These are phyloP conservation scores for Dendrobium catenatum DNA, from an alignment of 106 monocot genomes.

Conservation along the genomic window DNA sequence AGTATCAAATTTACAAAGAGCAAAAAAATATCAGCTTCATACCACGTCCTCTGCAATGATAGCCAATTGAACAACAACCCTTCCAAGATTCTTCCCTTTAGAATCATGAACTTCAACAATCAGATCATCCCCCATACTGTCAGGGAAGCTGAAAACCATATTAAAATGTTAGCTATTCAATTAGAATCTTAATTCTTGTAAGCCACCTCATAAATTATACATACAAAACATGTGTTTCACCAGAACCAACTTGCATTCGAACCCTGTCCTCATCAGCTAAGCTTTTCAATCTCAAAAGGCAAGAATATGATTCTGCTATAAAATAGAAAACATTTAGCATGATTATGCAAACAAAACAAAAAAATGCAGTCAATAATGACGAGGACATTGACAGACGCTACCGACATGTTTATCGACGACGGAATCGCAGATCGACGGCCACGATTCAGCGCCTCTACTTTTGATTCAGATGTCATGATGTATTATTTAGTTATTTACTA, in stretches of 20 bases:
- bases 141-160: slow-evolving; percentile 67
- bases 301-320: slow-evolving; percentile 53
- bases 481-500: too few species aligned
- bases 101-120: slow-evolving; percentile 88
- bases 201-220: slow-evolving; percentile 19
- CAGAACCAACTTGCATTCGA: slow-evolving; percentile 82
- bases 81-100: slow-evolving; percentile 62
- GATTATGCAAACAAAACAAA: background rate
- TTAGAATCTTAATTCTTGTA: slow-evolving; percentile 3
- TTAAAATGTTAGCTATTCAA: background rate
- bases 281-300: slow-evolving; percentile 82
- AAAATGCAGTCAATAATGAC: background rate
- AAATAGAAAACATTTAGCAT: background rate
- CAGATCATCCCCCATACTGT: slow-evolving; percentile 91
- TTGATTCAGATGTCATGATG: too few species aligned
- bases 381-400: too few species aligned
- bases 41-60: slow-evolving; percentile 74
- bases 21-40: slow-evolving; percentile 15
- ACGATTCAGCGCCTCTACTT: too few species aligned
- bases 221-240: slow-evolving; percentile 96
- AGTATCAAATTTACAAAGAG: background rate
- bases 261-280: slow-evolving; percentile 52
- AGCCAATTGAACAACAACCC: slow-evolving; percentile 80
- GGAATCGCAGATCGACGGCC: too few species aligned
- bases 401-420: too few species aligned